Percentiles rank a stretch among this genome's conserved stretches.
phyloP scores from a whole-genome alignment of 2,329 filamentous ascomycete genomes.

The Sclerotinia sclerotiorum region DNA sequence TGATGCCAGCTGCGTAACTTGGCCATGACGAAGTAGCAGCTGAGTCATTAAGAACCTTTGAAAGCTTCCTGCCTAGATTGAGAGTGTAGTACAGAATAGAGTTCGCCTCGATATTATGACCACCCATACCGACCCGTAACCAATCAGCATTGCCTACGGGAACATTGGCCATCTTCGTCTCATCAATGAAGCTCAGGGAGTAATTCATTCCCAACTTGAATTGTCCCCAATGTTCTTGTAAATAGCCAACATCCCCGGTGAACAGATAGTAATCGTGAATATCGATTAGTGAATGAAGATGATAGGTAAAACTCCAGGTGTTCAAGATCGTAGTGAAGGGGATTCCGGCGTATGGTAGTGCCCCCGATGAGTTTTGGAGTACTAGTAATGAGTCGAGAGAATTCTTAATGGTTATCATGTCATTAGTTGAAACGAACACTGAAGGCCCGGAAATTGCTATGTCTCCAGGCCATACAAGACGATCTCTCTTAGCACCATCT shows the following conservation, averaged over 20 bases:
- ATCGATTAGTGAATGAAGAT: constrained; percentile 59
- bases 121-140: constrained; percentile 38
- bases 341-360: constrained; percentile 41
- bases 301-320: constrained; percentile 55
- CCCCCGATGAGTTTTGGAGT: constrained; percentile 32
- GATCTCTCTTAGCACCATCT: constrained; percentile 60
- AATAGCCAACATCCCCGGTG: constrained; percentile 53
- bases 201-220: constrained; percentile 50
- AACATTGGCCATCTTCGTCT: constrained; percentile 41
- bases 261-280: constrained; percentile 59
- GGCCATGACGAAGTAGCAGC: not conserved
- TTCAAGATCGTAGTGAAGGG: constrained; percentile 44
- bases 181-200: constrained; percentile 47
- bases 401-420: constrained; percentile 51
- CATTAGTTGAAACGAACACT: constrained; percentile 55
- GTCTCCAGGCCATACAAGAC: constrained; percentile 61
- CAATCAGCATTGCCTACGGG: constrained; percentile 34
- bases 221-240: constrained; percentile 49
- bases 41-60: constrained; percentile 43
- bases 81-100: constrained; percentile 36
- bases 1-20: constrained; percentile 2
- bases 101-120: constrained; percentile 40
- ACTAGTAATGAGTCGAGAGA: constrained; percentile 43
- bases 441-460: constrained; percentile 57
- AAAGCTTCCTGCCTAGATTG: constrained; percentile 45